Percentiles rank a stretch among this genome's conserved stretches.
phyloP scores from a whole-genome alignment of 805 yeast species.

The Wickerhamomyces queroliae region DNA sequence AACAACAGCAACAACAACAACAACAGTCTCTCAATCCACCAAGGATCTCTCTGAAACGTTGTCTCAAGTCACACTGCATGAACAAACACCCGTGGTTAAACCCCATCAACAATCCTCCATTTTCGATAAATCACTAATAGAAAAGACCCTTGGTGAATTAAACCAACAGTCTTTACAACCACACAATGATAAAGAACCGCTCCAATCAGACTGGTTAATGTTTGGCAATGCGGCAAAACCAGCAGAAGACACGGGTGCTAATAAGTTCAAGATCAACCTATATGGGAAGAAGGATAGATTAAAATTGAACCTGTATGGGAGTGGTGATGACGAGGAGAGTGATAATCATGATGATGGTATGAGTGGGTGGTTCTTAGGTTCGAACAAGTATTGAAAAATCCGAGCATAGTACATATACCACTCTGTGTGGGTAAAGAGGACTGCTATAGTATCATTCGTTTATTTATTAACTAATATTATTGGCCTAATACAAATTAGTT shows the following conservation, averaged over 20 bases:
- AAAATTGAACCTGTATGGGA: slow-evolving; percentile 17
- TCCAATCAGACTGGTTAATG: slow-evolving; percentile 5
- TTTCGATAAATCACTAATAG: slow-evolving; percentile 19
- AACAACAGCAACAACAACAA: neutral
- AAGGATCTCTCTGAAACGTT: neutral
- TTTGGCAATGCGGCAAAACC: neutral
- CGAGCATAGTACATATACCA: neutral
- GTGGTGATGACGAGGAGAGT: slow-evolving; percentile 7
- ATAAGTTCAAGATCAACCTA: slow-evolving; percentile 20
- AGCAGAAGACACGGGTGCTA: neutral
- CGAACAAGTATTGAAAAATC: slow-evolving; percentile 11
- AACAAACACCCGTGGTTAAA: neutral
- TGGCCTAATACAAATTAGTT: too few species aligned
- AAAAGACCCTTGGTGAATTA: slow-evolving; percentile 15
- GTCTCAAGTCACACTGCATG: neutral
- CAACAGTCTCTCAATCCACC: slow-evolving; percentile 1
- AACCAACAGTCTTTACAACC: slow-evolving; percentile 1
- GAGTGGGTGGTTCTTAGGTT: slow-evolving; percentile 20
- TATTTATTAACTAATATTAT: too few species aligned
- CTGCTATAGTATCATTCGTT: too few species aligned
- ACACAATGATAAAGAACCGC: slow-evolving; percentile 1
- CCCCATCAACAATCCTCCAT: slow-evolving; percentile 6
- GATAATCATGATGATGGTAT: slow-evolving; percentile 1
- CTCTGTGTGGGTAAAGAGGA: too few species aligned
- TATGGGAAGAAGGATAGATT: slow-evolving; percentile 21